Base-by-base conservation (phyloP, 2,329 filamentous ascomycete genomes). In the Fusarium sp. region DNA sequence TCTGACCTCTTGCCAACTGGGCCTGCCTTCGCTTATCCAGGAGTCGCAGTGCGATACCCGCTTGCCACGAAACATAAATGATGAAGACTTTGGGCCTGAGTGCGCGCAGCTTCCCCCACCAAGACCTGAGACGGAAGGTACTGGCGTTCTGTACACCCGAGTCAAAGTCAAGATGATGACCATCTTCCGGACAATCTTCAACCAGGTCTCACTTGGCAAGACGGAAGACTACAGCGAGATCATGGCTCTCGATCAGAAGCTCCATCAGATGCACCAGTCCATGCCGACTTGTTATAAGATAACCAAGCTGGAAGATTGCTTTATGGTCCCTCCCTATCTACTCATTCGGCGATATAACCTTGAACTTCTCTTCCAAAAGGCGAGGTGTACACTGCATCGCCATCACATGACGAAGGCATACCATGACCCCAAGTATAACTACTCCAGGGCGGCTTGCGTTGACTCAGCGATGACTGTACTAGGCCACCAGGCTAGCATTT, bases 341-440 rank as follows among this genome's bases (percentile, higher is more conserved):
- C 44, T 76, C 2, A 76, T 76, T 12, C 41, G 65, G 4, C 53
- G 74, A 2, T 76, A 73, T 9, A 70, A 75, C 4, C 51, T 76
- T 3, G 74, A 76, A 6, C 30, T 76, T 1, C 30, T 76, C 0
- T 71, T 68, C 18, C 72, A 75, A 3, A 76, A 76, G 14, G 44
- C 60, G 0, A 26, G 74, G 6, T 76, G 74, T 14, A 66, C 72
- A 8, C 24, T 76, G 1, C 74, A 76, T 8, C 72, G 74, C 1
- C 61, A 75, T 5, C 70, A 73, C 5, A 76, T 77, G 74, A 38
- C 66, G 0, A 68, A 69, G 10, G 69, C 72, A 2, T 76, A 69
- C 17, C 53, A 66, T 20, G 51, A 77, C 24, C n/a, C 47, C 4
- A 42, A 63, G 14, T 77, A 63, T 15, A 45, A 63, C 8, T 75